These are phyloP conservation scores for Hirsutella thompsonii DNA, from an alignment of 2,329 filamentous ascomycete species.

Conservation along the genomic window DNA sequence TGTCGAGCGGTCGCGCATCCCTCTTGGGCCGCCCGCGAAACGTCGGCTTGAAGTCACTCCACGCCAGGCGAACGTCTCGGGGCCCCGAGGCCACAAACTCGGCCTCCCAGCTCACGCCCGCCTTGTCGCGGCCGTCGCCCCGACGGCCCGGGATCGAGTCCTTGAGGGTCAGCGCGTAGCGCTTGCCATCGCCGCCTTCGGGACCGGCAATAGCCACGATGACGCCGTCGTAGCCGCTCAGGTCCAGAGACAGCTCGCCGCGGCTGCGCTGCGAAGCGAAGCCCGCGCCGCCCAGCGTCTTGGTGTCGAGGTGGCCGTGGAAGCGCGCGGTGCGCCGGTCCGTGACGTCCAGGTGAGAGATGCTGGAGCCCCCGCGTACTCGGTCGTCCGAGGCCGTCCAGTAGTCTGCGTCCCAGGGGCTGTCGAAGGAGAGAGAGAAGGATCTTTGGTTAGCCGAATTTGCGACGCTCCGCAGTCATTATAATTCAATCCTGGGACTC, in stretches of 20 bases:
- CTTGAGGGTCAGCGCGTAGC: constrained; percentile 65
- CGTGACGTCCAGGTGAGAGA: constrained; percentile 31
- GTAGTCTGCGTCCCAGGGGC: constrained; percentile 42
- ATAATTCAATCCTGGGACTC: too few species aligned
- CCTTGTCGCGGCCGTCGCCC: constrained; percentile 56
- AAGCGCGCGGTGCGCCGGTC: constrained; percentile 38
- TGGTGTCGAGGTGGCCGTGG: constrained; percentile 58
- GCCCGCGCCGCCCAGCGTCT: constrained; percentile 64
- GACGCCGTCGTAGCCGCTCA: constrained; percentile 50
- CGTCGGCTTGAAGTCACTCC: constrained; percentile 54
- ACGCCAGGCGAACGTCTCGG: constrained; percentile 41
- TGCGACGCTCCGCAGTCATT: too few species aligned
- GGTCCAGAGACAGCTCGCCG: constrained; percentile 46
- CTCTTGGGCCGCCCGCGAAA: constrained; percentile 56
- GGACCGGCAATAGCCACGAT: constrained; percentile 30
- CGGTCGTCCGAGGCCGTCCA: constrained; percentile 65
- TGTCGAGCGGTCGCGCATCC: constrained; percentile 46
- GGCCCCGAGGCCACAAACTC: constrained; percentile 37
- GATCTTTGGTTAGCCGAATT: too few species aligned
- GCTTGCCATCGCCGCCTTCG: constrained; percentile 43
- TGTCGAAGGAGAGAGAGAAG: constrained; percentile 15
- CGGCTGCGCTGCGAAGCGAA: constrained; percentile 68
- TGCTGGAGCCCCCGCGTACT: constrained; percentile 61
- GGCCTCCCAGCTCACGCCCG: constrained; percentile 61
- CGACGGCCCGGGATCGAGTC: constrained; percentile 47